Percentiles rank a stretch among this genome's conserved stretches.
Evolutionary conservation across 192 early-diverging fungal genomes (phyloP).

Genomic region (Backusella sp.): DNA sequence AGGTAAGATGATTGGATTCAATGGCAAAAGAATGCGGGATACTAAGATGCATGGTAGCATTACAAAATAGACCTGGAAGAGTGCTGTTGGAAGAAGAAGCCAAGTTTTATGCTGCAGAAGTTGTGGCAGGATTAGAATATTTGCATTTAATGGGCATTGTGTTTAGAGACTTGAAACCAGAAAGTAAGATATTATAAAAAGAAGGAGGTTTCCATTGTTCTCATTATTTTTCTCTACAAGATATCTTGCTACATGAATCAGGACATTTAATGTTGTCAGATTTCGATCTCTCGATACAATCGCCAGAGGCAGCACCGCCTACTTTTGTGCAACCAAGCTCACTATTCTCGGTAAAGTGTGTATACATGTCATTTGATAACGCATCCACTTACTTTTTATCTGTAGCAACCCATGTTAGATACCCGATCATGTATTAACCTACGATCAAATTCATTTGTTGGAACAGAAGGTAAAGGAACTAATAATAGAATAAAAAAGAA

Average conservation of each 20-base stretch:
- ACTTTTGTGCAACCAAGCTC: conserved; percentile 61
- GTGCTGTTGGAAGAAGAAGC: conserved; percentile 87
- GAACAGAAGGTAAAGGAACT: conserved; percentile 73
- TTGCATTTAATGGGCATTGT: conserved; percentile 95
- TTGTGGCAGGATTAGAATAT: conserved; percentile 93
- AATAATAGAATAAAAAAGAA: neutral
- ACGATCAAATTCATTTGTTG: conserved; percentile 97
- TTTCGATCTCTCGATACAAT: conserved; percentile 98
- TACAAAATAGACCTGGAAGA: conserved; percentile 87
- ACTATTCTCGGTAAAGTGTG: conserved; percentile 48
- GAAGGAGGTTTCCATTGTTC: neutral
- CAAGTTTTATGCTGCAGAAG: conserved; percentile 97
- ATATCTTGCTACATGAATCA: conserved; percentile 89
- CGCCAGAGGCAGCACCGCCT: conserved; percentile 73
- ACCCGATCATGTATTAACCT: conserved; percentile 87
- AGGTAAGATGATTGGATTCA: conserved; percentile 23
- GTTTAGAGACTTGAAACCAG: conserved; percentile 97
- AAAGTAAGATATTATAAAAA: conserved; percentile 50
- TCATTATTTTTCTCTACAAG: conserved; percentile 16
- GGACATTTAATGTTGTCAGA: conserved; percentile 98
- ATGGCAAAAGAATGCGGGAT: neutral
- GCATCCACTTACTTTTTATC: neutral
- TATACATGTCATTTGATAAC: neutral
- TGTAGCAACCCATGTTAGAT: conserved; percentile 70
- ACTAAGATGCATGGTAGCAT: conserved; percentile 36